Evolutionary conservation across 2,329 filamentous ascomycete species (phyloP).

Genomic region (Chaetomiaceae sp.): DNA sequence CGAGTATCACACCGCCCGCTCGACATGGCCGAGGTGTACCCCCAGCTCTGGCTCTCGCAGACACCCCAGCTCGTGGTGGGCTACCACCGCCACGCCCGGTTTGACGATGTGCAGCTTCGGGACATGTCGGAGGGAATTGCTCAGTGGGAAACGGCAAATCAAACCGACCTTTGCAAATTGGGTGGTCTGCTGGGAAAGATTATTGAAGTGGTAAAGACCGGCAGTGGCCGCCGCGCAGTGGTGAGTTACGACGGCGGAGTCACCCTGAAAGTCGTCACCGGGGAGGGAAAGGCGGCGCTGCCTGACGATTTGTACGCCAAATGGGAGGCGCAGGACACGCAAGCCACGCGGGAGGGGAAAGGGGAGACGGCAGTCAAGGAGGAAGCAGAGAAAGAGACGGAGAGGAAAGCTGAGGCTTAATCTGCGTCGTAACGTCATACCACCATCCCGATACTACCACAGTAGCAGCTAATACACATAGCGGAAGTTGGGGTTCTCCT

Average conservation of each 20-base stretch:
- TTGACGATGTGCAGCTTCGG: neutral
- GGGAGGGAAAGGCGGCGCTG: constrained; percentile 1
- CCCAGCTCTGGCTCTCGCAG: constrained; percentile 10
- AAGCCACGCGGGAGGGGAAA: neutral
- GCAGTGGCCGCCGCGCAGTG: neutral
- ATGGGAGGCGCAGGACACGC: neutral
- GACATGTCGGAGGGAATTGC: neutral
- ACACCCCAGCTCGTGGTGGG: constrained; percentile 5
- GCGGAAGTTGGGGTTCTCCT: constrained; percentile 54
- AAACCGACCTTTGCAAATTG: neutral
- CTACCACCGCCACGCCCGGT: constrained; percentile 1
- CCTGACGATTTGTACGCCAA: constrained; percentile 6
- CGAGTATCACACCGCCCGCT: neutral
- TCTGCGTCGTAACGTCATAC: too few species aligned
- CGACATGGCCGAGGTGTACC: neutral
- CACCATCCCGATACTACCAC: too few species aligned
- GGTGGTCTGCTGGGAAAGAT: neutral
- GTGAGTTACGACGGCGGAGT: neutral
- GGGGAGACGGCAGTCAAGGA: too few species aligned
- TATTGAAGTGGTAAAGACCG: neutral
- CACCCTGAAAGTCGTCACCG: neutral
- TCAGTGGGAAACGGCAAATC: neutral
- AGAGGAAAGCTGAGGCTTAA: too few species aligned
- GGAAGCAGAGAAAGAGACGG: too few species aligned
- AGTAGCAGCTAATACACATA: constrained; percentile 46